phyloP scores from a whole-genome alignment of 208 protist genomes.

The Porcisia deanei region DNA sequence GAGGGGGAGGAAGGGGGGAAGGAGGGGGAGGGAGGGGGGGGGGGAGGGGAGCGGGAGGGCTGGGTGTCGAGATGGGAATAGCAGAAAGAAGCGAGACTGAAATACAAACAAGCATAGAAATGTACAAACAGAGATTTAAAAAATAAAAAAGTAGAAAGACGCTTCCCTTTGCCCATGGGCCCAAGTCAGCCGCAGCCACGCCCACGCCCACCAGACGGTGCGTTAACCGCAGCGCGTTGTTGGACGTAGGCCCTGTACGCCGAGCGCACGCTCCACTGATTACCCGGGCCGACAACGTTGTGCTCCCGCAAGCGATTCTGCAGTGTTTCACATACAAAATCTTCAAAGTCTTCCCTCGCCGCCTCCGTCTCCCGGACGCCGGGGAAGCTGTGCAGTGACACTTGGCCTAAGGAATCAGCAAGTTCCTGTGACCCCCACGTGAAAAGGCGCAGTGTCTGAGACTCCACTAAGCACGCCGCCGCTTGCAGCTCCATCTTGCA shows the following conservation, averaged over 20 bases:
- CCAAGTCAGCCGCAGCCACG: neutral
- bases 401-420: slow-evolving; percentile 18
- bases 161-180: neutral
- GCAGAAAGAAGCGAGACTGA: no score
- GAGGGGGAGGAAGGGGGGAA: no score
- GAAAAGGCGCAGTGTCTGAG: slow-evolving; percentile 17
- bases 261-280: slow-evolving; percentile 21
- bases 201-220: neutral
- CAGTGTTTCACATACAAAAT: slow-evolving; percentile 18
- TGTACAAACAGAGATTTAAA: neutral
- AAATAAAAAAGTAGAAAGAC: neutral
- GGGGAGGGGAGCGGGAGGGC: no score
- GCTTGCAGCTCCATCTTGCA: slow-evolving; percentile 17
- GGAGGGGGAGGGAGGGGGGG: no score
- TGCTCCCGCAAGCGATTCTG: slow-evolving; percentile 8
- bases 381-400: slow-evolving; percentile 9
- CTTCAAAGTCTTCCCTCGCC: neutral
- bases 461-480: slow-evolving; percentile 22
- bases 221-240: neutral
- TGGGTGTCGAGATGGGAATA: no score
- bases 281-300: neutral
- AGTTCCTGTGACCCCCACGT: slow-evolving; percentile 27
- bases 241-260: slow-evolving; percentile 8
- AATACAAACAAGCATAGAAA: neutral
- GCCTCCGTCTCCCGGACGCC: neutral